Evolutionary conservation across 73 alveolate species (phyloP).

Genomic region (Paramecium sonneborni): DNA sequence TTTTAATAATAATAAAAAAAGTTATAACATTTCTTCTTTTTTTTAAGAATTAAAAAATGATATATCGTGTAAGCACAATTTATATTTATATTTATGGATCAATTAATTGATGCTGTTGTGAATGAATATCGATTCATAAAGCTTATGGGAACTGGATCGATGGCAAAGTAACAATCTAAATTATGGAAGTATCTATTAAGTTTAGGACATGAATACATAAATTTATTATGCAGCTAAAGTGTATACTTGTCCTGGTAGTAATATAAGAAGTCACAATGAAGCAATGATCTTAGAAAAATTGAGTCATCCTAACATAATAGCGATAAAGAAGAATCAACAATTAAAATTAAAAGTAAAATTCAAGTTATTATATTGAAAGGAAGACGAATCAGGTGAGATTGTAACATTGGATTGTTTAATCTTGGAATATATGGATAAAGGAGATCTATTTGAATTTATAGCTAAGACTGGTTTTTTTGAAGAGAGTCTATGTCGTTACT

Average conservation of each 20-base stretch:
- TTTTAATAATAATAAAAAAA: not conserved
- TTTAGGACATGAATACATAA: not conserved
- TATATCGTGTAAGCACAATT: not conserved
- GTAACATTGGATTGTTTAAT: not conserved
- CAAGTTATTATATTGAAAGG: not conserved
- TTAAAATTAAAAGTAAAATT: not conserved
- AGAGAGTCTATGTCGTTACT: slow-evolving; percentile 79
- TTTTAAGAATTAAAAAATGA: not conserved
- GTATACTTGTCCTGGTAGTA: not conserved
- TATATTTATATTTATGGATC: not conserved
- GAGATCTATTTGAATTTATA: slow-evolving; percentile 86
- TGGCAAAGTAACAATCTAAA: not conserved
- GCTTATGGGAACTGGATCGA: not conserved
- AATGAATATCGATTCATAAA: not conserved
- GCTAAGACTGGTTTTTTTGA: slow-evolving; percentile 84
- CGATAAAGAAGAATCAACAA: not conserved
- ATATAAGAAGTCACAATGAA: not conserved
- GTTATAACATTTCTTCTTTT: not conserved
- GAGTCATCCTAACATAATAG: not conserved
- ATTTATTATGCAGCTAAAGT: not conserved
- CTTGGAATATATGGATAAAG: slow-evolving; percentile 86
- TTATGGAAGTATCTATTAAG: not conserved
- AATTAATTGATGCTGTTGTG: not conserved
- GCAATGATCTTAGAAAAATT: not conserved
- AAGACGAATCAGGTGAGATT: not conserved